Percentiles rank a stretch among this genome's conserved stretches.
Conservation (phyloP, 495 filamentous ascomycete genomes). For the Geoglossum glabrum region DNA sequence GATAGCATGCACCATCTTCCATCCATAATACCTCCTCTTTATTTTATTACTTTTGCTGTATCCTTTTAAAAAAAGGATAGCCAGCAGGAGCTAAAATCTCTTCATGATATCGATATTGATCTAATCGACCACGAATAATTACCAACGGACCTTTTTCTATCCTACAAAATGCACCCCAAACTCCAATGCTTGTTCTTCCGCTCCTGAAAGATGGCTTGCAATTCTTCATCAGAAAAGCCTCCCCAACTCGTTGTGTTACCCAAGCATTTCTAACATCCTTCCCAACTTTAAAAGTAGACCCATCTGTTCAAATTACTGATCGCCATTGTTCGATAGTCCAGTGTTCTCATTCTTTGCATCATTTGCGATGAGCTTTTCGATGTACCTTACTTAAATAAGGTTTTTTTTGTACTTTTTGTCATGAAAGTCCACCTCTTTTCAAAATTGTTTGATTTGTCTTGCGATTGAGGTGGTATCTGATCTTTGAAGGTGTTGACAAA, state of each 20-base stretch:
- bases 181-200: not conserved
- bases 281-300: not conserved
- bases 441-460: not conserved
- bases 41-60: not conserved
- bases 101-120: not conserved
- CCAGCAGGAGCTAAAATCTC: not conserved
- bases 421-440: not conserved
- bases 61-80: not conserved
- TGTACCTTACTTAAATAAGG: not conserved
- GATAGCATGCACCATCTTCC: not conserved
- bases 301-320: not conserved
- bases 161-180: not conserved
- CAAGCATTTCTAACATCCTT: not conserved
- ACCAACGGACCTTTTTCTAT: not conserved
- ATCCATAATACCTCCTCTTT: not conserved
- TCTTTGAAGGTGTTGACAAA: not conserved
- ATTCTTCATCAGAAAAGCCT: not conserved
- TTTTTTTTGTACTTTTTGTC: not conserved
- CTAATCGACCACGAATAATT: not conserved
- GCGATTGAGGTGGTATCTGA: not conserved
- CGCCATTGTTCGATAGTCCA: not conserved
- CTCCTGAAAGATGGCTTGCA: not conserved
- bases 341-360: not conserved
- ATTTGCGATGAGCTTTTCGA: not conserved
- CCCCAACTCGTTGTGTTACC: not conserved